Base-by-base conservation (phyloP, 1,284 basidiomycete genomes). In the Ganoderma resinaceum region DNA sequence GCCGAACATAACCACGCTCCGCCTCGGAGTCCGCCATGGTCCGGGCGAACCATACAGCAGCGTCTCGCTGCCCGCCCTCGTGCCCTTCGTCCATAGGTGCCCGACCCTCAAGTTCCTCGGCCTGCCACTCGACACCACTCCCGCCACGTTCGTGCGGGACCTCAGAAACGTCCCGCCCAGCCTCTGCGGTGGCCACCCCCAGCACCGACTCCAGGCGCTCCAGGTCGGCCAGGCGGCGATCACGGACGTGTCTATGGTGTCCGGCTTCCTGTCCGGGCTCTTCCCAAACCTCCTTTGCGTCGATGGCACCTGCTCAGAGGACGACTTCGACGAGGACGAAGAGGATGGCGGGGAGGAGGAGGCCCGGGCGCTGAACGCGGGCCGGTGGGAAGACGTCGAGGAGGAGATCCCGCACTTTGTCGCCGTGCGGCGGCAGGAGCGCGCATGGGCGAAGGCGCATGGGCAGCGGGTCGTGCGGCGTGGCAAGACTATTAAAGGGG, bases 181-280 rank as follows among this genome's bases (percentile, higher is more conserved):
- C 46, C 46, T 49, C 46, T 26, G 23, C 14, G 23, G 23, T 3
- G 46, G 12, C 23, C 46, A 26, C 23, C 5, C n/a, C 23, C 23
- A 5, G 46, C 46, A 26, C 23, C 46, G 23, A 12, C 46, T 52
- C 3, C 23, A 52, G 12, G n/a, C 46, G 46, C 37, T 60, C 23
- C 33, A 23, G 23, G 26, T 42, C 12, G 59, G 59, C 38, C 29
- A 60, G 14, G 59, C 16, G 9, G 23, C 40, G 23, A 26, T 60
- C 14, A 40, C 59, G 14, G 59, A 60, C 59, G 37, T 29, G 37
- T 29, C 26, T 14, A 18, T 60, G 37, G 59, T 60, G 38, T n/a
- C 59, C 31, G 59, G 59, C 23, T 60, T 26, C n/a, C 35, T 60
- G 23, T 37, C 59, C 11, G 59, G 40, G 23, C 40, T 37, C 59